Percentiles rank a stretch among this genome's conserved stretches.
Conservation (phyloP, 2,329 filamentous ascomycete genomes). For the Pseudovirgaria hyperparasitica region DNA sequence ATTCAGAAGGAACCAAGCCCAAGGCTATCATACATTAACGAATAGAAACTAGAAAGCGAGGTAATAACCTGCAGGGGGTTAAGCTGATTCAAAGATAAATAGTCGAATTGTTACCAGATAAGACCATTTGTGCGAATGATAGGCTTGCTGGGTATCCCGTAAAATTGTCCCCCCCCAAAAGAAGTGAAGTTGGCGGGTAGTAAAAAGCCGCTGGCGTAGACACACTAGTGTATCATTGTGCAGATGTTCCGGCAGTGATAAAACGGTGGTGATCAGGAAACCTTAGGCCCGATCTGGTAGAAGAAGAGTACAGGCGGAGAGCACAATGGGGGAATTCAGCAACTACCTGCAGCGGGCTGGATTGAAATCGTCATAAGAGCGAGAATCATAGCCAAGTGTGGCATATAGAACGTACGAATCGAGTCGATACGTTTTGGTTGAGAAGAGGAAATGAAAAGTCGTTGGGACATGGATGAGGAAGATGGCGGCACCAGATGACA, state of each 20-base stretch:
- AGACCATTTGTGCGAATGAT: constrained; percentile 10
- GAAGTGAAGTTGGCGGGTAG: constrained; percentile 14
- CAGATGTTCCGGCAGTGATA: too few relatives aligned
- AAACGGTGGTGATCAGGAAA: too few relatives aligned
- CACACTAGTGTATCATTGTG: too few relatives aligned
- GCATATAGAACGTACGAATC: background rate
- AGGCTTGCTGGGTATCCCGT: constrained; percentile 7
- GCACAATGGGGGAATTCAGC: too few relatives aligned
- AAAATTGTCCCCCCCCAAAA: constrained; percentile 5
- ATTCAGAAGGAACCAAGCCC: too few relatives aligned
- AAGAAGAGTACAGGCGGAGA: too few relatives aligned
- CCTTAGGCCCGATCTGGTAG: too few relatives aligned
- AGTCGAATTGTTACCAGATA: constrained; percentile 6
- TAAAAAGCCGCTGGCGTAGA: too few relatives aligned
- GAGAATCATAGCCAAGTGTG: background rate
- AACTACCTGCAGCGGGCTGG: too few relatives aligned
- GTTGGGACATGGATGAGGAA: constrained; percentile 1
- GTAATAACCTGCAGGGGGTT: constrained; percentile 21
- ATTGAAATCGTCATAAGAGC: constrained; percentile 10
- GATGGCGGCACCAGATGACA: constrained; percentile 4
- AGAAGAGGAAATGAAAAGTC: background rate
- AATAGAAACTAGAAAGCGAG: constrained; percentile 29
- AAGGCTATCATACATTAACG: constrained; percentile 30
- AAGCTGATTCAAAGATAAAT: too few relatives aligned
- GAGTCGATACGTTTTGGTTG: background rate